phyloP scores from a whole-genome alignment of 306 rosid species.

The Castanea mollissima region DNA sequence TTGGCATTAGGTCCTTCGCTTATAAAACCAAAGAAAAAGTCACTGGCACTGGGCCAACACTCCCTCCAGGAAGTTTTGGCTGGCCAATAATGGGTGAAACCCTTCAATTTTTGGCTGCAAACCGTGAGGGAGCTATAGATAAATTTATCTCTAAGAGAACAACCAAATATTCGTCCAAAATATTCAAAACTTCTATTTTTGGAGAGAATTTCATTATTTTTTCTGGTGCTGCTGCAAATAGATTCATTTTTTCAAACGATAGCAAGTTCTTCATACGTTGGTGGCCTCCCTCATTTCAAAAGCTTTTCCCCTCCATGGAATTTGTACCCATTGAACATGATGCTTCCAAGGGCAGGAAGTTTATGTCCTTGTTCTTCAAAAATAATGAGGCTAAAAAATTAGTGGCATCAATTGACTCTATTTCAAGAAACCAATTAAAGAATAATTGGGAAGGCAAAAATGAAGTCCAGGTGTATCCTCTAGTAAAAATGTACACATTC shows the following conservation, averaged over 20 bases:
- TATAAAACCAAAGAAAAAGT: background rate
- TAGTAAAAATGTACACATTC: background rate
- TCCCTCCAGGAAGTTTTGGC: slow-evolving; percentile 24
- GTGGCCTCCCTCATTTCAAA: background rate
- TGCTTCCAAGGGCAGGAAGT: background rate
- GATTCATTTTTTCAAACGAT: background rate
- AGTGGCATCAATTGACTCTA: background rate
- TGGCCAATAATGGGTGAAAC: slow-evolving; percentile 27
- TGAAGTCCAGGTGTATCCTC: background rate
- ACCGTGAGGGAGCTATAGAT: background rate
- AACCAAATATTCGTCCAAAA: background rate
- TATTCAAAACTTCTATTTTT: background rate
- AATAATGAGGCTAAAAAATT: background rate
- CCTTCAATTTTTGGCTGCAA: background rate
- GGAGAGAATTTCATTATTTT: background rate
- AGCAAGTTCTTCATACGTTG: background rate
- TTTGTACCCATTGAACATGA: background rate
- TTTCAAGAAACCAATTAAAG: background rate
- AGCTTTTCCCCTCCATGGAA: background rate
- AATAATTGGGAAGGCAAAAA: background rate
- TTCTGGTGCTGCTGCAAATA: background rate
- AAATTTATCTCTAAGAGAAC: background rate
- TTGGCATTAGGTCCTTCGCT: background rate
- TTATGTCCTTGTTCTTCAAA: background rate
- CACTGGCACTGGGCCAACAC: background rate